Conservation (phyloP, 192 early-diverging fungal species). For the Podila verticillata region DNA sequence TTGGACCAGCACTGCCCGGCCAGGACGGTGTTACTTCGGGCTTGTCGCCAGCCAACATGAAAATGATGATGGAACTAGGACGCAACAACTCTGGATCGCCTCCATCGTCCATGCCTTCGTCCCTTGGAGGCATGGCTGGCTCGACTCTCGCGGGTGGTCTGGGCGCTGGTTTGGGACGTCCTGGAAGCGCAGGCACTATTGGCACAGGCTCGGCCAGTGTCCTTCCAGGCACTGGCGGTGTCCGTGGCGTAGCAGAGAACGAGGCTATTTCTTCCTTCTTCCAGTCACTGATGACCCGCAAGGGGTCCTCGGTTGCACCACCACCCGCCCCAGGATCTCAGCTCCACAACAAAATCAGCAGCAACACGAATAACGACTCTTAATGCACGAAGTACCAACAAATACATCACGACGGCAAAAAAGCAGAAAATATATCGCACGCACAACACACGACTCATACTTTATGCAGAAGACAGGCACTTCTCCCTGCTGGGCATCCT, state of each 20-base stretch:
- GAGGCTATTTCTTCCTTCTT: conserved; percentile 92
- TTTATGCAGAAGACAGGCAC: no score
- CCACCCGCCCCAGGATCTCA: background rate
- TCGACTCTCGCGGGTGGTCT: background rate
- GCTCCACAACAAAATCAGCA: no score
- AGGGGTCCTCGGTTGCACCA: conserved; percentile 45
- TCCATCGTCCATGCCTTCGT: background rate
- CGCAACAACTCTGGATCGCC: conserved; percentile 9
- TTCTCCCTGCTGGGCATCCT: no score
- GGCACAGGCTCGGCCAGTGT: conserved; percentile 4
- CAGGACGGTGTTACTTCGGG: background rate
- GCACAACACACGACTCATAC: no score
- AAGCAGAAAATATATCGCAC: no score
- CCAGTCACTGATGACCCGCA: conserved; percentile 81
- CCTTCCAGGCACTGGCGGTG: conserved; percentile 17
- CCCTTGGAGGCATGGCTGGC: conserved; percentile 16
- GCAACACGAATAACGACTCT: no score
- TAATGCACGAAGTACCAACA: no score
- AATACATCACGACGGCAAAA: no score
- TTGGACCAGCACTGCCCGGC: conserved; percentile 32
- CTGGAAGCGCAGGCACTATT: conserved; percentile 9
- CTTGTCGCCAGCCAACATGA: background rate
- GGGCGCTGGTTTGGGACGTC: background rate
- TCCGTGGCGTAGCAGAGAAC: conserved; percentile 59
- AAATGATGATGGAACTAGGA: conserved; percentile 25